Evolutionary conservation across 495 filamentous ascomycete species (phyloP), one percentile per base, ranked within the genome.

Genomic region (Lasiosphaeria miniovina): DNA sequence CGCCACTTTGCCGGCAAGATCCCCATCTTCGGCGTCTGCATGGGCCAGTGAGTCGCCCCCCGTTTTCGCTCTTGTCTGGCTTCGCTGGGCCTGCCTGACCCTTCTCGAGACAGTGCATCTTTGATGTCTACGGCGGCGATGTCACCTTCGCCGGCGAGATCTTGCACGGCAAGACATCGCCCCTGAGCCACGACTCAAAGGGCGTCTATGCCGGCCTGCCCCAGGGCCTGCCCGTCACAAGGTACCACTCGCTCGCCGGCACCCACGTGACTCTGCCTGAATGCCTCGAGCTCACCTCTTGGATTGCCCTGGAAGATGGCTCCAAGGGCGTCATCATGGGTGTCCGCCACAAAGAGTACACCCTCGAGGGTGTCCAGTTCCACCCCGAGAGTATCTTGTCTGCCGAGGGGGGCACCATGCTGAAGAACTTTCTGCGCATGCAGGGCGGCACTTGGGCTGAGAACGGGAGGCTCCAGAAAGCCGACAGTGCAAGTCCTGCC

Each of bases 361-460:
- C 90, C 0, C 80, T 98, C 4, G 94, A 98, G 69, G 94, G 93
- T 36, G 92, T 98, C 15, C 94, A 98, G 70, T 98, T 97, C 71
- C 94, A 98, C 68, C 94, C 94, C 0, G 94, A 98, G 73, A 97
- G 93, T 69, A 98, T 98, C 55, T 74, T 98, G 35, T 97, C 94
- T 0, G 90, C 86, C 57, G 86, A 94, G 60, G 94, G 94, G 10
- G 88, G 90, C 35, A 68, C 80, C 8, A 97, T 98, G 90, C 82
- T 98, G 66, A 86, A 84, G 65, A 98, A 98, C 68, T 98, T 98
- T 72, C 77, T 98, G 34, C 81, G 78, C 54, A 87, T 96, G 80
- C 86, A 85, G 57, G 87, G 90, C 3, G 94, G 94, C 31, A 97
- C 90, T 41, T 98, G 94, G 94, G 82, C 80, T 36, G 91, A 90